Evolutionary conservation across 106 monocot species (phyloP).

Genomic region (Platanthera guangdongensis): DNA sequence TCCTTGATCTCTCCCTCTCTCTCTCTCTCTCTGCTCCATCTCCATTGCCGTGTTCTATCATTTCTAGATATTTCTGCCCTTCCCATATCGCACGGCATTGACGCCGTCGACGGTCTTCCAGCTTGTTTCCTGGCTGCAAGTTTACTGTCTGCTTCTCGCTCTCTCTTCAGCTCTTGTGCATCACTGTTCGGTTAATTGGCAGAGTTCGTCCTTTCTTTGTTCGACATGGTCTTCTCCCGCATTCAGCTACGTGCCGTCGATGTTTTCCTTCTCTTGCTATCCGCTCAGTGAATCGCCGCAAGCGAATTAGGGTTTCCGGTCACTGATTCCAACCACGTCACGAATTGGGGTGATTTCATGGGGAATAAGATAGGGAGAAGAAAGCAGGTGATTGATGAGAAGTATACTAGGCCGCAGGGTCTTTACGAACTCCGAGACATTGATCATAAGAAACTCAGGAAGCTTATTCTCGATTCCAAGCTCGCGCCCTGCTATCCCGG

Average conservation of each 20-base stretch:
- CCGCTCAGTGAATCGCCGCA: not conserved
- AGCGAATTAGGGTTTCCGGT: constrained; percentile 7
- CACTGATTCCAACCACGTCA: not conserved
- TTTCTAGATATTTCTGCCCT: constrained; percentile 1
- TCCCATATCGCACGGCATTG: not conserved
- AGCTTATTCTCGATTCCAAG: constrained; percentile 88
- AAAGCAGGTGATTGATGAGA: constrained; percentile 70
- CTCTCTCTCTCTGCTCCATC: not conserved
- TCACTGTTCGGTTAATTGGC: not conserved
- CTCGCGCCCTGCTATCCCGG: constrained; percentile 83
- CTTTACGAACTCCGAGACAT: constrained; percentile 62
- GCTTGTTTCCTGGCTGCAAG: not conserved
- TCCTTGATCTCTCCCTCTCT: constrained; percentile 2
- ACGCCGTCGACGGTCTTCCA: not conserved
- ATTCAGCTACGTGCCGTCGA: not conserved
- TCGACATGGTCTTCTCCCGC: not conserved
- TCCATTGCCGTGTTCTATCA: constrained; percentile 1
- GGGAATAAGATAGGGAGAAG: constrained; percentile 77
- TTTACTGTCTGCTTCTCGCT: not conserved
- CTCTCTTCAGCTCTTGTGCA: not conserved
- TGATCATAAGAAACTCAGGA: constrained; percentile 82
- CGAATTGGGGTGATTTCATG: constrained; percentile 25
- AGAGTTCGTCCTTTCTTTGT: not conserved
- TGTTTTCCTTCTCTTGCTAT: not conserved
- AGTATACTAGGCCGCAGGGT: constrained; percentile 80